Evolutionary conservation across 495 filamentous ascomycete species (phyloP), one percentile per base, ranked within the genome.

Genomic region (Penicillium tannophilum): DNA sequence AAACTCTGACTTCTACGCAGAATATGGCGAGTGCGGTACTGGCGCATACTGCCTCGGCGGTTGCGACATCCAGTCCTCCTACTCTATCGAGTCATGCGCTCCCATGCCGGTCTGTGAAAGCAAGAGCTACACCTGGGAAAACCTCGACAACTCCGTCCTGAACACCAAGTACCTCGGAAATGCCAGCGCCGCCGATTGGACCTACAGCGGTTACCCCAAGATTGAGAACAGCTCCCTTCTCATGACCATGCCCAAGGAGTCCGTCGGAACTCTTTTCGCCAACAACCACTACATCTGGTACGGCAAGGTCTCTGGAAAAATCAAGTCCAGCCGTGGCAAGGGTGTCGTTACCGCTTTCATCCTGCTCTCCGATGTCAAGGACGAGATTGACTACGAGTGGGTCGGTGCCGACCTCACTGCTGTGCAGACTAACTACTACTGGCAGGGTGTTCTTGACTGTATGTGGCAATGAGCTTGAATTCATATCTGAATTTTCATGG

Each of bases 341-440:
- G 94, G 94, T 78, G 94, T 98, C 33, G 91, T 98, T 6, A 92
- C 92, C 20, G 94, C 93, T 14, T 98, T 98, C 72, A 98, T 98
- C 71, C 78, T 98, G 62, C 82, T 97, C 64, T 89, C 87, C 33
- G 94, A 98, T 70, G 89, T 94, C 65, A 96, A 97, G 78, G 94
- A 98, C 67, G 94, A 98, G 72, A 96, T 98, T 67, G 94, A 98
- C 73, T 97, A 90, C 69, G 94, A 98, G 76, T 98, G 86, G 69
- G 85, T 98, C 54, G 94, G 94, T 55, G 82, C 83, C 47, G 90
- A 97, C 63, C 73, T 97, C 67, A 66, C 79, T 19, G 81, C 80
- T 51, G 89, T 88, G 19, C 92, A 98, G 79, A 92, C 91, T 66
- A 98, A 98, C 79, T 98, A 83, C 80, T 98, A 98, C 77, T 97